Conservation (phyloP, 192 early-diverging fungal species). For the Coemansia sp. region DNA sequence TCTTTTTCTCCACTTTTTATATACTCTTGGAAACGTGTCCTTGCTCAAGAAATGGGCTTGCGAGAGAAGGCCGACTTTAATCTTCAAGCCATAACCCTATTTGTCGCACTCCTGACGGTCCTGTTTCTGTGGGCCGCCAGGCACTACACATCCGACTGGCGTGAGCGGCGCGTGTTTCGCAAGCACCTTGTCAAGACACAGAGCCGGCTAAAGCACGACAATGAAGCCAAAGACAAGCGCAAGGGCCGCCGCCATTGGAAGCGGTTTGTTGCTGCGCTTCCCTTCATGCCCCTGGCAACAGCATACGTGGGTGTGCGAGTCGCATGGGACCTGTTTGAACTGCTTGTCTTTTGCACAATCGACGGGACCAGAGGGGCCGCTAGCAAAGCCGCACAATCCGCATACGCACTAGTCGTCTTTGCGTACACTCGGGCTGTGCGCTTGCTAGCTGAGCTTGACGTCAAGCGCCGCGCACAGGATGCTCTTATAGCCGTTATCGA, state of each 20-base stretch:
- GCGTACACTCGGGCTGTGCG: neutral
- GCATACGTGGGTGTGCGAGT: constrained; percentile 36
- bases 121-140: constrained; percentile 26
- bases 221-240: neutral
- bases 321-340: constrained; percentile 47
- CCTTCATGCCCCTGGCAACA: constrained; percentile 46
- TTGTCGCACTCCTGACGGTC: constrained; percentile 13
- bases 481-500: constrained; percentile 24
- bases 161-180: constrained; percentile 39
- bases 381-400: neutral
- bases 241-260: constrained; percentile 20
- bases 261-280: constrained; percentile 43
- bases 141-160: constrained; percentile 49
- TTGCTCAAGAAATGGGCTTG: constrained; percentile 29
- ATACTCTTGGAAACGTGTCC: neutral
- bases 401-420: neutral
- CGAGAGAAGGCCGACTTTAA: constrained; percentile 44
- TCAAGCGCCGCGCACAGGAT: constrained; percentile 14
- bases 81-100: constrained; percentile 31
- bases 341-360: constrained; percentile 45
- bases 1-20: constrained; percentile 2
- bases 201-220: constrained; percentile 5
- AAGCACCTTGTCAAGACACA: constrained; percentile 34
- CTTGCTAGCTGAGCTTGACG: constrained; percentile 9
- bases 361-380: constrained; percentile 13